phyloP scores from a whole-genome alignment of 139 green algal species.

The Axilococcus clingmanii region DNA sequence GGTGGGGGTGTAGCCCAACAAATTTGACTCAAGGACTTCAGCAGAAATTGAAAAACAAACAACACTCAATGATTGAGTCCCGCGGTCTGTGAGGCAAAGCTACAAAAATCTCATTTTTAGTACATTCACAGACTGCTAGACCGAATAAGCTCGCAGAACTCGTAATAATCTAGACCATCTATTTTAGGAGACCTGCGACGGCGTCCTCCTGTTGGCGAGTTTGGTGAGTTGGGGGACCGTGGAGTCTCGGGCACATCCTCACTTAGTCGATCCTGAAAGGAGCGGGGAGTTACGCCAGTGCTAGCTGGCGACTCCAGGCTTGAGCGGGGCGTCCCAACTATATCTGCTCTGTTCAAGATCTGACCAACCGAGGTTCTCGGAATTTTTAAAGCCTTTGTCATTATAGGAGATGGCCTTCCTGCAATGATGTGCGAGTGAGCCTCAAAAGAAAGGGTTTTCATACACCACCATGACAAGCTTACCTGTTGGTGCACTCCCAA shows the following conservation, averaged over 20 bases:
- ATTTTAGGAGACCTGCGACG: constrained; percentile 25
- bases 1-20: not conserved
- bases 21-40: not conserved
- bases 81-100: not conserved
- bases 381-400: constrained; percentile 10
- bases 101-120: not conserved
- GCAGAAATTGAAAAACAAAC: not conserved
- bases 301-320: constrained; percentile 4
- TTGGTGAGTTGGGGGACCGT: constrained; percentile 2
- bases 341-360: not conserved
- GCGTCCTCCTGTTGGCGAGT: constrained; percentile 8
- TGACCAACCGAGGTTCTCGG: not conserved
- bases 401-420: not conserved
- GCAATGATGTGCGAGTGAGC: not conserved
- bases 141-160: constrained; percentile 39
- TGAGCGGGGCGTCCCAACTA: constrained; percentile 3
- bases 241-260: not conserved
- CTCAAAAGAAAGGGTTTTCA: not conserved
- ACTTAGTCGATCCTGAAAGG: not conserved
- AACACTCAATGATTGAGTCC: not conserved
- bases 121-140: constrained; percentile 30
- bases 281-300: not conserved
- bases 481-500: not conserved
- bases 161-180: constrained; percentile 44
- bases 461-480: not conserved